Evolutionary conservation across 441 rosid genomes (phyloP).

Genomic region (Gossypium trilobum): DNA sequence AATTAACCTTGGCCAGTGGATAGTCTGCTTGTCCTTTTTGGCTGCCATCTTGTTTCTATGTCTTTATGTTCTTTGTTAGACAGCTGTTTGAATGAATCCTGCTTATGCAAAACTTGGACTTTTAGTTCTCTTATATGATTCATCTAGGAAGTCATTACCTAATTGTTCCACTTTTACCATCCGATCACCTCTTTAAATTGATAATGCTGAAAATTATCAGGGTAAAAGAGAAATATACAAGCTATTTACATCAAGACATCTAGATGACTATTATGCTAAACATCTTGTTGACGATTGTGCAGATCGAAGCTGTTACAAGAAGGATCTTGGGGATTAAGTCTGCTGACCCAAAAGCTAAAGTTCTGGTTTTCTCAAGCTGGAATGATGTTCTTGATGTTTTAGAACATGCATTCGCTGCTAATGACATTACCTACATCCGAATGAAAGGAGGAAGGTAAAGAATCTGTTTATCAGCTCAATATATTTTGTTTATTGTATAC

Average conservation of each 20-base stretch:
- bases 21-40: neutral
- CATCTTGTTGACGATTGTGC: constrained; percentile 19
- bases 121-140: neutral
- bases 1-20: neutral
- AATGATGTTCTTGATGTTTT: constrained; percentile 95
- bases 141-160: neutral
- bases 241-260: neutral
- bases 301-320: constrained; percentile 86
- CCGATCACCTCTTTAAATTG: neutral
- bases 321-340: constrained; percentile 83
- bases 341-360: constrained; percentile 66
- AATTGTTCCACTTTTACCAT: neutral
- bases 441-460: constrained; percentile 95
- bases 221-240: neutral
- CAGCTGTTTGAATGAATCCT: neutral
- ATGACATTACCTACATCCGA: constrained; percentile 55
- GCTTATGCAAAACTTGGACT: neutral
- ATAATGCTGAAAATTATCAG: neutral
- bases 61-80: neutral
- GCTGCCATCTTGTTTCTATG: neutral
- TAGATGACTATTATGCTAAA: constrained; percentile 4
- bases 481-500: neutral
- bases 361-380: constrained; percentile 96
- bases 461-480: constrained; percentile 1
- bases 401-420: constrained; percentile 72